Evolutionary conservation across 2,329 filamentous ascomycete species (phyloP).

Genomic region (Botrytis porri): DNA sequence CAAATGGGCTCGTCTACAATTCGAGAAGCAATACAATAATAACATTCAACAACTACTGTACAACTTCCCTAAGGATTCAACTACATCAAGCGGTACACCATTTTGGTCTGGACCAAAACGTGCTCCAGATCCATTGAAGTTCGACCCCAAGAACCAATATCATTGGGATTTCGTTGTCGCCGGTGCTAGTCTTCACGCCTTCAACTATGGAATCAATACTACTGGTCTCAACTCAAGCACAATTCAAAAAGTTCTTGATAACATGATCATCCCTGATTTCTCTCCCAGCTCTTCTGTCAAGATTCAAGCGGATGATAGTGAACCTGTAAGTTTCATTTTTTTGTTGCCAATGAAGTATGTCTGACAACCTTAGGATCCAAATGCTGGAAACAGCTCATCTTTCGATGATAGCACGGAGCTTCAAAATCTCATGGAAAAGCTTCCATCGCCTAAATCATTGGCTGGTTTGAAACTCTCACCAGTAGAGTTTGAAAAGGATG

Average conservation of each 20-base stretch:
- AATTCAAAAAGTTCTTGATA: slow-evolving; percentile 77
- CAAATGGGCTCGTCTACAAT: slow-evolving; percentile 87
- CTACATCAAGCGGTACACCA: slow-evolving; percentile 79
- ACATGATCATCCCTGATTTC: slow-evolving; percentile 96
- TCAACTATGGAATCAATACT: slow-evolving; percentile 96
- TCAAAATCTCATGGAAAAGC: slow-evolving; percentile 63
- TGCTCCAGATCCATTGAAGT: slow-evolving; percentile 86
- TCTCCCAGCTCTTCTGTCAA: slow-evolving; percentile 85
- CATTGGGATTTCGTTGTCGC: slow-evolving; percentile 87
- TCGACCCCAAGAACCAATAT: slow-evolving; percentile 78
- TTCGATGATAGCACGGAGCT: slow-evolving; percentile 76
- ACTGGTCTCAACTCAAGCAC: slow-evolving; percentile 67
- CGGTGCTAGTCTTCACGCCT: slow-evolving; percentile 88
- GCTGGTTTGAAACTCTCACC: slow-evolving; percentile 85
- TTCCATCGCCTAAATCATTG: slow-evolving; percentile 77
- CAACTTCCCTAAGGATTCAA: slow-evolving; percentile 95
- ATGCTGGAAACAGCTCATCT: slow-evolving; percentile 51
- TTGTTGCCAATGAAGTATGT: neutral
- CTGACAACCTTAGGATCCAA: slow-evolving; percentile 61
- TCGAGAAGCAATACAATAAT: slow-evolving; percentile 96
- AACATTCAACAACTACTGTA: slow-evolving; percentile 91
- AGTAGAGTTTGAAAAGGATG: slow-evolving; percentile 98
- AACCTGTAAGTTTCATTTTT: slow-evolving; percentile 58
- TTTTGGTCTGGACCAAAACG: slow-evolving; percentile 99
- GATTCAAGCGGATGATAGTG: slow-evolving; percentile 94